Evolutionary conservation across 352 stramenopile genomes (phyloP).

Genomic region (Pseudoperonospora humuli): DNA sequence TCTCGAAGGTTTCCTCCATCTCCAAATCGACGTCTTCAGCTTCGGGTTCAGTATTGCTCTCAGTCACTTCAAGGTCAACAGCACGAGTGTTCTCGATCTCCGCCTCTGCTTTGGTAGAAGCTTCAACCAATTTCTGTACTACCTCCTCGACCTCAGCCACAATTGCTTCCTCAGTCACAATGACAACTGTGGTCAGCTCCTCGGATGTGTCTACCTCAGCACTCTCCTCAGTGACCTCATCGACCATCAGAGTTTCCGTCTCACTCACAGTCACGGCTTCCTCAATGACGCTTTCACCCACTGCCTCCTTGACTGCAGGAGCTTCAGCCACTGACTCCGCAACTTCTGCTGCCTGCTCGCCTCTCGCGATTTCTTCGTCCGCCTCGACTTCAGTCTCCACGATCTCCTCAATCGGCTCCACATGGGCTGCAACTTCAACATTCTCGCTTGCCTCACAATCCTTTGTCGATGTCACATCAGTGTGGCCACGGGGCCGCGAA

Average conservation of each 20-base stretch:
- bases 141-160: not conserved
- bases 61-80: not conserved
- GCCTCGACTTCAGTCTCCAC: not conserved
- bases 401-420: slow-evolving; percentile 4
- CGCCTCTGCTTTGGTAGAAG: not conserved
- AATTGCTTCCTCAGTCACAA: not conserved
- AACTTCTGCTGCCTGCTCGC: not conserved
- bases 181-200: not conserved
- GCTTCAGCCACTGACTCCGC: not conserved
- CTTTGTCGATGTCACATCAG: slow-evolving; percentile 9
- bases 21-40: slow-evolving; percentile 1
- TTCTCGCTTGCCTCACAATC: slow-evolving; percentile 11
- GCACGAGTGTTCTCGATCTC: slow-evolving; percentile 1
- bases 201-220: not conserved
- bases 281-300: not conserved
- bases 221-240: not conserved
- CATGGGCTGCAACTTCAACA: not conserved
- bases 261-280: not conserved
- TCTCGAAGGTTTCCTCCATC: not conserved
- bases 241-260: not conserved
- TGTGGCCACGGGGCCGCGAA: slow-evolving; percentile 4
- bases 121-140: not conserved
- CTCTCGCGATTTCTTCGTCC: not conserved
- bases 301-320: not conserved
- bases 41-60: not conserved